These are phyloP conservation scores for Porphyrellus cyaneotinctus DNA, from an alignment of 768 basidiomycete genomes.

Conservation along the genomic window DNA sequence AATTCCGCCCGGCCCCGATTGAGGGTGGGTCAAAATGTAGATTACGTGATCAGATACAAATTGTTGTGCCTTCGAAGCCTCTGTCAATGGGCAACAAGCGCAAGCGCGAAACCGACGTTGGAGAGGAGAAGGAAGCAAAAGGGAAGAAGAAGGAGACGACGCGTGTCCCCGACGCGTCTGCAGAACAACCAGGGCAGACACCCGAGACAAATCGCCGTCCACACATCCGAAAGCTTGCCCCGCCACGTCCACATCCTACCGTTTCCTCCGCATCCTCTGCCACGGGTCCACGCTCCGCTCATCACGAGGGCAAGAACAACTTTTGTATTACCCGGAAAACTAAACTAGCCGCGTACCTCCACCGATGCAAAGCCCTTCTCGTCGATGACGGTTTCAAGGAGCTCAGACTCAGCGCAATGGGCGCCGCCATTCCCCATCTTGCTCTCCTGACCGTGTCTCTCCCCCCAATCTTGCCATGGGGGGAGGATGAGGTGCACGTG, in stretches of 20 bases:
- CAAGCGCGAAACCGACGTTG: slow-evolving; percentile 15
- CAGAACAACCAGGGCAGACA: slow-evolving; percentile 1
- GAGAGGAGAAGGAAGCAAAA: slow-evolving; percentile 1
- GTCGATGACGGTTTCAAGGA: slow-evolving; percentile 77
- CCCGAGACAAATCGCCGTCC: slow-evolving; percentile 16
- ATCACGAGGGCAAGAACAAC: slow-evolving; percentile 75
- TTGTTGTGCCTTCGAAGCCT: neutral
- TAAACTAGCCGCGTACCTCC: slow-evolving; percentile 64
- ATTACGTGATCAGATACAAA: slow-evolving; percentile 11
- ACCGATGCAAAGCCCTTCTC: slow-evolving; percentile 70
- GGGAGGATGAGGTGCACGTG: slow-evolving; percentile 55
- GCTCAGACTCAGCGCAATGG: slow-evolving; percentile 76
- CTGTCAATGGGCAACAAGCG: slow-evolving; percentile 20
- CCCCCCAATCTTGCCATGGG: slow-evolving; percentile 67
- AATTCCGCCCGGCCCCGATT: slow-evolving; percentile 16
- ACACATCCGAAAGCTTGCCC: slow-evolving; percentile 61
- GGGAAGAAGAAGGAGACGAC: slow-evolving; percentile 1
- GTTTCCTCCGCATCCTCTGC: slow-evolving; percentile 73
- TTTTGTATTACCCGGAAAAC: slow-evolving; percentile 80
- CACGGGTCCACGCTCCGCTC: slow-evolving; percentile 75
- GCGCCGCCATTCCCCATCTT: slow-evolving; percentile 84
- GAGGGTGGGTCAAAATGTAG: slow-evolving; percentile 16
- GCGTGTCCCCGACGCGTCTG: neutral
- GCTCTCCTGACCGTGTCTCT: slow-evolving; percentile 66
- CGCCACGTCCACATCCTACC: slow-evolving; percentile 71